These are phyloP conservation scores for Scheffersomyces titani DNA, from an alignment of 1,139 yeast species.

Conservation along the genomic window DNA sequence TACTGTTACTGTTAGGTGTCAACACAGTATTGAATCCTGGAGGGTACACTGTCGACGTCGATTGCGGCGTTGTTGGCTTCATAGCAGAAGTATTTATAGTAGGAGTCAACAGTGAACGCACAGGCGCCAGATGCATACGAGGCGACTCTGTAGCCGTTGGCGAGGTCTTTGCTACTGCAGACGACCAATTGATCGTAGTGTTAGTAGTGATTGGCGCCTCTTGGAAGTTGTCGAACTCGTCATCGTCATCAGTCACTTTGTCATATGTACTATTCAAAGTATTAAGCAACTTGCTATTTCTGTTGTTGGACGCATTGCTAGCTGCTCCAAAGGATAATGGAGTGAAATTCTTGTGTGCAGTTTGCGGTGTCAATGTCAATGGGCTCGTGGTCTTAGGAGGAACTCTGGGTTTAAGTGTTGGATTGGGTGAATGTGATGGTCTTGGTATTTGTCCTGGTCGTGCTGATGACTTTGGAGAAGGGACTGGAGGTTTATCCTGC, in stretches of 20 bases:
- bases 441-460: constrained; percentile 3
- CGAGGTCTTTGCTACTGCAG: constrained; percentile 11
- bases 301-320: constrained; percentile 6
- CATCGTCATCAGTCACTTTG: constrained; percentile 19
- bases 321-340: constrained; percentile 30
- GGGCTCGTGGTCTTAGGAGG: constrained; percentile 5
- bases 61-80: constrained; percentile 2
- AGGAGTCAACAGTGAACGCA: not conserved
- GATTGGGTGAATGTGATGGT: constrained; percentile 7
- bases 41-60: constrained; percentile 16
- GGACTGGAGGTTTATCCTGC: not conserved
- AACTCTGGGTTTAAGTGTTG: constrained; percentile 3
- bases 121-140: not conserved
- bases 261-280: constrained; percentile 21
- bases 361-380: constrained; percentile 12
- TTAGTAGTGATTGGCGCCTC: constrained; percentile 15
- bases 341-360: constrained; percentile 5
- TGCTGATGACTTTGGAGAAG: constrained; percentile 2
- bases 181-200: constrained; percentile 21
- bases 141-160: not conserved
- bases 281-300: constrained; percentile 18
- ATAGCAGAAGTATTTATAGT: not conserved
- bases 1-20: constrained; percentile 11
- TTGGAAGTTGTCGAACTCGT: constrained; percentile 36
- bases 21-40: constrained; percentile 29